Evolutionary conservation across 2,329 filamentous ascomycete species (phyloP), one percentile per base, ranked within the genome.

Genomic region (Pezicula radicicola): DNA sequence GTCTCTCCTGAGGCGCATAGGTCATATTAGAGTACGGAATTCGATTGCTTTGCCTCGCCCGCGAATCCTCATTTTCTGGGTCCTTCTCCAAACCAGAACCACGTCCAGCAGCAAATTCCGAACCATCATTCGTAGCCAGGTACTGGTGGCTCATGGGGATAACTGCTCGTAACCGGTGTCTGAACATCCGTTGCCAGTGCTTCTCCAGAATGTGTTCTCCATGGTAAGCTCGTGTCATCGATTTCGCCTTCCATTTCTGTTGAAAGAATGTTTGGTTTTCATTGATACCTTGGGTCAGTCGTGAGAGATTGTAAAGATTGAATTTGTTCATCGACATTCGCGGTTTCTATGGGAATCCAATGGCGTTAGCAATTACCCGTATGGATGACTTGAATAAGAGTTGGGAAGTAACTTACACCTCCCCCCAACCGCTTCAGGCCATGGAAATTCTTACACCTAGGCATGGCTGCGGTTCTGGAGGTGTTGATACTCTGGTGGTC

Each of bases 321-420:
- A 91, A 91, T 76, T 96, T 96, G 78, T 91, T 96, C 94, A 93
- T 97, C 77, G 91, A 91, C 77, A 94, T 89, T 65, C 93, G 88
- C 71, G 96, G 70, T 88, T 91, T 95, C 92, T 97, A 68, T 49
- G 52, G 47, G 55, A 25, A 45, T 37, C 15, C 10, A 18, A 18
- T 43, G 30, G 16, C 47, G 30, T 44, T 52, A 53, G 56, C 40
- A 21, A 36, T 46, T 30, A 33, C 5, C 21, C 10, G 46, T n/a
- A 21, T 39, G 12, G 25, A 40, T 28, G 16, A 25, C 25, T 25
- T 5, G 25, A 25, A 25, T 25, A 6, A 3, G 6, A 6, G 6
- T 25, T 6, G 25, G 9, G 44, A 12, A 35, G 18, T 5, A n/a
- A 45, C 42, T 33, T 28, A 45, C 42, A 40, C 30, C 21, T 72